phyloP scores from a whole-genome alignment of 306 rosid species.

The Carpinus viminea region DNA sequence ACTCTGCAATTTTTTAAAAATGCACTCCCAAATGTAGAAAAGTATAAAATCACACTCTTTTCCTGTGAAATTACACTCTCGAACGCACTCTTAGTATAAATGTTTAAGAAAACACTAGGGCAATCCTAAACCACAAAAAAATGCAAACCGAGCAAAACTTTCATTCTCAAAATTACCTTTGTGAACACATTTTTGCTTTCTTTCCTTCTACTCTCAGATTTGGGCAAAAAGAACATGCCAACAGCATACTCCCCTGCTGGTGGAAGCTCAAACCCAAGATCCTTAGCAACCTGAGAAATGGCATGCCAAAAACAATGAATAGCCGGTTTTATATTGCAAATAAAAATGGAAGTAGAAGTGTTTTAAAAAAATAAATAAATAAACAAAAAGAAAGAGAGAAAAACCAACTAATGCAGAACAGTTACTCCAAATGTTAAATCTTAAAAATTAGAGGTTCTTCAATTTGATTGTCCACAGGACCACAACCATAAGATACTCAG shows the following conservation, averaged over 20 bases:
- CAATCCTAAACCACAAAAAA: background rate
- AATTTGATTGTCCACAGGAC: background rate
- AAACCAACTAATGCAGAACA: slow-evolving; percentile 3
- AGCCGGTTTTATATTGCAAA: background rate
- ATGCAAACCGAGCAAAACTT: background rate
- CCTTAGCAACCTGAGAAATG: slow-evolving; percentile 55
- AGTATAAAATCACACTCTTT: no score
- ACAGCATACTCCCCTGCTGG: slow-evolving; percentile 82
- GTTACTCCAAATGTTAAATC: background rate
- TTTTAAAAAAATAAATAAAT: background rate
- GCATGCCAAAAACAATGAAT: slow-evolving; percentile 18
- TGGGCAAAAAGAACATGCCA: slow-evolving; percentile 96
- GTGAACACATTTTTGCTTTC: slow-evolving; percentile 69
- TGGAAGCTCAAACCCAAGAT: slow-evolving; percentile 83
- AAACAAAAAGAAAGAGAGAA: background rate
- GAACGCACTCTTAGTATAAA: background rate
- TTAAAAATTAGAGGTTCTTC: background rate
- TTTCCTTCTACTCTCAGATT: slow-evolving; percentile 65
- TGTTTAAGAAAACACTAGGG: background rate
- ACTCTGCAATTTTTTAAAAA: no score
- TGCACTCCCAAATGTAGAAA: no score
- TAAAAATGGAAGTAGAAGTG: background rate
- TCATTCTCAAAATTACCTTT: slow-evolving; percentile 51
- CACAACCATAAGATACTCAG: background rate
- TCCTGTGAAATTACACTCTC: no score